phyloP scores from a whole-genome alignment of 2,329 filamentous ascomycete species.

The Pleochaeta shiraiana region DNA sequence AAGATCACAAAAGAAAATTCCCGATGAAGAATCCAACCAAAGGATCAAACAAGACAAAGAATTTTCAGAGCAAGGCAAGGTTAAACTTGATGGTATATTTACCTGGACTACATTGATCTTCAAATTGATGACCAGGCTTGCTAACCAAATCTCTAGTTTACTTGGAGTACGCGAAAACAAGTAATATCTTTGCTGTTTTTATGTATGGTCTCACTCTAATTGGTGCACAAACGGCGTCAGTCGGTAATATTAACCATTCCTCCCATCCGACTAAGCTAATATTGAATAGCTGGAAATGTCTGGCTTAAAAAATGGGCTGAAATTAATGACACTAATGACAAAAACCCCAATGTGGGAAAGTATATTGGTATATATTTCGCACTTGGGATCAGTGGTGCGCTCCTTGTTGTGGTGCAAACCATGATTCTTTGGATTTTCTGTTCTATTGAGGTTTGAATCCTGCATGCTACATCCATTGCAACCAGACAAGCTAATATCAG shows the following conservation, averaged over 20 bases:
- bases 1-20: slow-evolving; percentile 62
- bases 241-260: slow-evolving; percentile 33
- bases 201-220: slow-evolving; percentile 63
- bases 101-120: too few species aligned
- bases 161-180: slow-evolving; percentile 81
- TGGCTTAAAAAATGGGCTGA: slow-evolving; percentile 96
- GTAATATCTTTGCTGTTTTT: slow-evolving; percentile 63
- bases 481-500: too few species aligned
- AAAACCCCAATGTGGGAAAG: slow-evolving; percentile 60
- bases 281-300: slow-evolving; percentile 42
- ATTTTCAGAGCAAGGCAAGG: slow-evolving; percentile 80
- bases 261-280: slow-evolving; percentile 7
- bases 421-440: slow-evolving; percentile 98
- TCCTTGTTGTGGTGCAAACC: slow-evolving; percentile 75
- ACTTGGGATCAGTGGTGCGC: slow-evolving; percentile 70
- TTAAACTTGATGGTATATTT: slow-evolving; percentile 58
- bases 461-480: not conserved
- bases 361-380: slow-evolving; percentile 94
- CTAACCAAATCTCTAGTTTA: slow-evolving; percentile 36
- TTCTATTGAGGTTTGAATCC: slow-evolving; percentile 60
- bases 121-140: too few species aligned
- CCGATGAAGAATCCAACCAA: slow-evolving; percentile 53
- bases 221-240: slow-evolving; percentile 58
- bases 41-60: slow-evolving; percentile 80
- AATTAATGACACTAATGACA: slow-evolving; percentile 40